Evolutionary conservation across 2,329 filamentous ascomycete species (phyloP).

Genomic region (Davidsoniella eucalypti): DNA sequence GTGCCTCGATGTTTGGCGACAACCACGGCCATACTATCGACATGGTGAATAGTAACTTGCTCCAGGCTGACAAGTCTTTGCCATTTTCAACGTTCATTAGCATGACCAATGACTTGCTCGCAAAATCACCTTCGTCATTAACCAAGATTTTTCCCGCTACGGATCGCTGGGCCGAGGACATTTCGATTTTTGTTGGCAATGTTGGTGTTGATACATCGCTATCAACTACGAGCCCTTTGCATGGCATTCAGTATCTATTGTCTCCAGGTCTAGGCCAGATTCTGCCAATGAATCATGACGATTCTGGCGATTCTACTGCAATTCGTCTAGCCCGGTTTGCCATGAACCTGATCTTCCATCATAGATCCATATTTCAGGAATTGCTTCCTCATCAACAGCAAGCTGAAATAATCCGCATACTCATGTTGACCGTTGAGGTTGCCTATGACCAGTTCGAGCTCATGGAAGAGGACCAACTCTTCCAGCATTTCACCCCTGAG

Average conservation of each 20-base stretch:
- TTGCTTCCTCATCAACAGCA: too few relatives aligned
- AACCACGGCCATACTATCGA: too few relatives aligned
- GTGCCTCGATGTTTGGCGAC: too few relatives aligned
- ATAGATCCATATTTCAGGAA: too few relatives aligned
- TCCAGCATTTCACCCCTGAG: neutral
- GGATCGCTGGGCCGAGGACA: conserved; percentile 46
- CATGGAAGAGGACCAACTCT: conserved; percentile 2
- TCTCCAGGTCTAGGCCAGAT: conserved; percentile 50
- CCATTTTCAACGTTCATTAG: too few relatives aligned
- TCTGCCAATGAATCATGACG: conserved; percentile 46
- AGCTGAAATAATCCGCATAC: neutral
- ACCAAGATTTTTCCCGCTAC: conserved; percentile 45
- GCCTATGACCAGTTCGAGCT: neutral
- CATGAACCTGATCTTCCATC: neutral
- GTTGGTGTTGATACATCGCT: conserved; percentile 45
- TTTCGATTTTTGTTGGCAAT: conserved; percentile 31
- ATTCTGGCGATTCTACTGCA: conserved; percentile 52
- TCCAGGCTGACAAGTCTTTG: too few relatives aligned
- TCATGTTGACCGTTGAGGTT: neutral
- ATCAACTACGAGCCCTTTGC: conserved; percentile 56
- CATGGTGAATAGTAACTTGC: too few relatives aligned
- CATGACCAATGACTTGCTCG: too few relatives aligned
- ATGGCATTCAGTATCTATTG: conserved; percentile 52
- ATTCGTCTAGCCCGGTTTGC: conserved; percentile 54
- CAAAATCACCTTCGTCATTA: conserved; percentile 15